These are phyloP conservation scores for Colletotrichum lupini DNA, from an alignment of 2,329 filamentous ascomycete species.

Conservation along the genomic window DNA sequence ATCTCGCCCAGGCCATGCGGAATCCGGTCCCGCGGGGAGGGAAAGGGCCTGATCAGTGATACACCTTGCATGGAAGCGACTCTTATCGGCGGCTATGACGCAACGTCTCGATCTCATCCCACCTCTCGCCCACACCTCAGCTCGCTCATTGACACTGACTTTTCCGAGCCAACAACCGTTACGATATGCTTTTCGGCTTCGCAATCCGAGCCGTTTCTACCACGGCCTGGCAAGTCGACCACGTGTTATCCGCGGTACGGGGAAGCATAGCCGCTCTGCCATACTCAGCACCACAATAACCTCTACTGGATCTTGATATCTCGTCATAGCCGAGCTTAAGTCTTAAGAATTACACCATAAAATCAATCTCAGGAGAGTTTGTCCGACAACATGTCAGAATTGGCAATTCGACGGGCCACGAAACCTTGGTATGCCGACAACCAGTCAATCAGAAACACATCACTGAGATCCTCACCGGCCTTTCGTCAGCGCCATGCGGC, in stretches of 20 bases:
- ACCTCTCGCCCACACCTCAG: conserved; percentile 12
- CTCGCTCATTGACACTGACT: background rate
- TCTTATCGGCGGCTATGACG: conserved; percentile 35
- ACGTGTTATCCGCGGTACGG: background rate
- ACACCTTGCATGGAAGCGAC: conserved; percentile 29
- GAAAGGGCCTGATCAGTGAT: conserved; percentile 5
- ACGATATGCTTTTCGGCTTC: conserved; percentile 3
- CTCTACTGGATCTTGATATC: background rate
- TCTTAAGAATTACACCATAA: background rate
- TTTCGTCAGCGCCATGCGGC: conserved; percentile 11
- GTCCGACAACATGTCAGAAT: background rate
- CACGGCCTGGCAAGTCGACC: background rate
- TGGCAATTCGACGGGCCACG: background rate
- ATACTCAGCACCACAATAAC: background rate
- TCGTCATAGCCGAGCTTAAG: conserved; percentile 15
- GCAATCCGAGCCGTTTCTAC: background rate
- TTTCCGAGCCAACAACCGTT: background rate
- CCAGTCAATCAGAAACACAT: background rate
- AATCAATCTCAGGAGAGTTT: background rate
- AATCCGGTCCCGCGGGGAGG: conserved; percentile 22
- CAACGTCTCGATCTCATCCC: conserved; percentile 29
- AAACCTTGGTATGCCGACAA: background rate
- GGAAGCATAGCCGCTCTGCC: background rate
- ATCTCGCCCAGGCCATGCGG: background rate
- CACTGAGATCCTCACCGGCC: background rate